A percentile compares a stretch with the other conserved stretches of the same genome.
Conservation (phyloP, 495 filamentous ascomycete genomes). For the Xylaria curta region DNA sequence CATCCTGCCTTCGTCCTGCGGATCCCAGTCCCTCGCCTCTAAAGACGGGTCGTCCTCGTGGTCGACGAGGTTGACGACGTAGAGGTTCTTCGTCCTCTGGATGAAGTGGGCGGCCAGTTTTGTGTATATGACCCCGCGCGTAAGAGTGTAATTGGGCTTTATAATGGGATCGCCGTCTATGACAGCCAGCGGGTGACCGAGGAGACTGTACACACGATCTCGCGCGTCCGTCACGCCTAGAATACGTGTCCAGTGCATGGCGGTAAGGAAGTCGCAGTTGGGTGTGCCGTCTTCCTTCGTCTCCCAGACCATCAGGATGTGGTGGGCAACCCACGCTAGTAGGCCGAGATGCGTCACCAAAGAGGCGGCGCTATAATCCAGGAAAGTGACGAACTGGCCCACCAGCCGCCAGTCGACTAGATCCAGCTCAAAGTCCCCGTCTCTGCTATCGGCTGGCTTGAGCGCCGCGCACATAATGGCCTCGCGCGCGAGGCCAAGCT, state of each 20-base stretch:
- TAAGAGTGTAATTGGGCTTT: neutral
- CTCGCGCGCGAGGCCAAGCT: neutral
- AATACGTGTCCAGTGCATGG: neutral
- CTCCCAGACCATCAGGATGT: conserved; percentile 1
- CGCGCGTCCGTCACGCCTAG: neutral
- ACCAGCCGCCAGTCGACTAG: neutral
- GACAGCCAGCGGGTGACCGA: neutral
- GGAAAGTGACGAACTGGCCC: neutral
- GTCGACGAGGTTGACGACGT: neutral
- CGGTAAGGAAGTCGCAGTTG: neutral
- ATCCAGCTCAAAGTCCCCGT: neutral
- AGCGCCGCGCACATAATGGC: conserved; percentile 6
- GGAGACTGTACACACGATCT: neutral
- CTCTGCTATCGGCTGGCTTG: neutral
- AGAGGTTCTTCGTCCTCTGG: neutral
- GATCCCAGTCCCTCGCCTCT: neutral
- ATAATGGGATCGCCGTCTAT: neutral
- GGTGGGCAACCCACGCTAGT: neutral
- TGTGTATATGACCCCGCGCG: neutral
- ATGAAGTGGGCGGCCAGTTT: neutral
- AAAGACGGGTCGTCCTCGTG: neutral
- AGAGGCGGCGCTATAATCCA: neutral
- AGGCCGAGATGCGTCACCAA: neutral
- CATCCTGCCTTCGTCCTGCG: conserved; percentile 3
- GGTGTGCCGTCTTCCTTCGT: neutral